Base-by-base conservation (phyloP, 140 eudicot species). In the Oenanthe javanica region DNA sequence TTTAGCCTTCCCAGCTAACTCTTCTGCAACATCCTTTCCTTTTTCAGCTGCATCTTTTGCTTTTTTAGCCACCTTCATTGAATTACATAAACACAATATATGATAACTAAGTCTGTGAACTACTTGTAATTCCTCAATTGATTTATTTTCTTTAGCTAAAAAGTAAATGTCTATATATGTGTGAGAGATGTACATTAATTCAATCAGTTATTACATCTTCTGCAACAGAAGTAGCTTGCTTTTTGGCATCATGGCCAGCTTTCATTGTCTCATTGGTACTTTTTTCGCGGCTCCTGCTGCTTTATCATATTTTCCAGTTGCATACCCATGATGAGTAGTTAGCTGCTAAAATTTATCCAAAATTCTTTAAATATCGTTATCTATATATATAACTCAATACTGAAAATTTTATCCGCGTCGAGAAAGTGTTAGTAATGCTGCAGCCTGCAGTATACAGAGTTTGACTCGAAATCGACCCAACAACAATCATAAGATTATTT, bases 1-100 rank as follows among this genome's bases (percentile, higher is more conserved):
- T 84, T 89, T 91, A 25, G 90, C 91, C 83, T 91, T 93, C 27
- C 85, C 93, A 3, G 90, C 86, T 31, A 89, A 57, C 15, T 88
- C 86, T 12, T 89, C 89, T 5, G 96, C 90, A 3, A 61, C 51
- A 15, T 82, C 89, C 21, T 85, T 46, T 21, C 78, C 89, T 79
- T 89, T 83, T 27, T 85, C 93, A 0, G 90, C 89, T 31, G 80
- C 81, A 14, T 85, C 86, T 78, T 91, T 89, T 5, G 94, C 85
- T 82, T 89, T 90, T 18, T 67, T 83, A 1, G 88, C 81, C 55
- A 83, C 83, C 97, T 92, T 76, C 27, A 71, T 13, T 31, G 36
- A 16, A 73, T 45, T 51, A 8, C 16, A 57, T 15, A 72, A 27
- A 23, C 18, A 50, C 5, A 25, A 75, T 27, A 31, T 18, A 49